Evolutionary conservation across 2,329 filamentous ascomycete species (phyloP).

Genomic region (Colletotrichum sidae): DNA sequence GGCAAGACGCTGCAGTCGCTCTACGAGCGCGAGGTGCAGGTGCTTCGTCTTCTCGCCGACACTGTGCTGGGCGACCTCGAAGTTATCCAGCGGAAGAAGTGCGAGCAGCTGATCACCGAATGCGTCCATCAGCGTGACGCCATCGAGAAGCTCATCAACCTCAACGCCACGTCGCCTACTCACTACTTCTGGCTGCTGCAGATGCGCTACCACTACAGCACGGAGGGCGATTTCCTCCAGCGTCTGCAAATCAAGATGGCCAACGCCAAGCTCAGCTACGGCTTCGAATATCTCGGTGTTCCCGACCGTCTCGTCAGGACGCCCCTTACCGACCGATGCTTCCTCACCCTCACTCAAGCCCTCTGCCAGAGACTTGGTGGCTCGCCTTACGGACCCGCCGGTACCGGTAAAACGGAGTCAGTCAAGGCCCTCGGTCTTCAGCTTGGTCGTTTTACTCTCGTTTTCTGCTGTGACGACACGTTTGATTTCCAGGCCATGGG

Average conservation of each 20-base stretch:
- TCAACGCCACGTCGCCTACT: conserved; percentile 78
- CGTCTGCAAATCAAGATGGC: conserved; percentile 95
- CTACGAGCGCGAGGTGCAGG: conserved; percentile 84
- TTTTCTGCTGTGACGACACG: conserved; percentile 99
- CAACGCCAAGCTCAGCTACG: conserved; percentile 94
- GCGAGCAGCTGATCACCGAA: conserved; percentile 98
- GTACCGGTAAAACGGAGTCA: conserved; percentile 98
- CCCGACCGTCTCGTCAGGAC: conserved; percentile 96
- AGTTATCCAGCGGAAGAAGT: conserved; percentile 91
- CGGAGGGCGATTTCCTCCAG: conserved; percentile 83
- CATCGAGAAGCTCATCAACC: conserved; percentile 85
- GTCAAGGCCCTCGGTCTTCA: conserved; percentile 98
- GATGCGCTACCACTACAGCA: conserved; percentile 93
- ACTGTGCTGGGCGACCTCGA: conserved; percentile 92
- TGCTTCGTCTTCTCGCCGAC: conserved; percentile 86
- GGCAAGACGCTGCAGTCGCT: conserved; percentile 77
- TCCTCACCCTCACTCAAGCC: conserved; percentile 96
- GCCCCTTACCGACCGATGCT: conserved; percentile 96
- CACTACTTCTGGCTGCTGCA: conserved; percentile 95
- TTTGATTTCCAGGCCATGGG: conserved; percentile 99
- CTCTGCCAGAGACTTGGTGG: conserved; percentile 95
- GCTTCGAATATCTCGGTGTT: conserved; percentile 97
- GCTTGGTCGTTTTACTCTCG: conserved; percentile 95
- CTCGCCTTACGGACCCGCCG: conserved; percentile 95
- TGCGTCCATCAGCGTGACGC: conserved; percentile 97